Conservation (phyloP, 345 rosid species). For the Geranium rotundifolium region DNA sequence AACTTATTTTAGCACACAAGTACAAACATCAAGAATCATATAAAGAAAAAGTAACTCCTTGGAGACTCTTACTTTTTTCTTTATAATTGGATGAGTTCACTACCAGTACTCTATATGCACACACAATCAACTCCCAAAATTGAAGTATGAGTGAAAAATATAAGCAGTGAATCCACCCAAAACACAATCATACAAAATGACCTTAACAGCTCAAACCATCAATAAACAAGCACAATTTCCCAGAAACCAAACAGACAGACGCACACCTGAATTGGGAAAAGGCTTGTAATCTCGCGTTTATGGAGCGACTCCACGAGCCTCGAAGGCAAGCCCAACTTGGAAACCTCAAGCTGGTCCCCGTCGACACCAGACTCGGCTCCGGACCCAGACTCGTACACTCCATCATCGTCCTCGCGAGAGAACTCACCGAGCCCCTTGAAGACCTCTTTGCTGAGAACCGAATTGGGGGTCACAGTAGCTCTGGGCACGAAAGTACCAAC, state of each 20-base stretch:
- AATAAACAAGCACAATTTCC: background rate
- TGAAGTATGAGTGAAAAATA: background rate
- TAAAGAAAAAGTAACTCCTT: too few species aligned
- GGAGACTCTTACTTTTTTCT: too few species aligned
- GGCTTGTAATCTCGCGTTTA: slow-evolving; percentile 80
- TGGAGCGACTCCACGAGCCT: slow-evolving; percentile 61
- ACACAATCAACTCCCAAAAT: background rate
- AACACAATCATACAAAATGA: background rate
- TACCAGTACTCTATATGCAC: too few species aligned
- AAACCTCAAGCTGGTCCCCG: slow-evolving; percentile 56
- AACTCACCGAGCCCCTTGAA: slow-evolving; percentile 52
- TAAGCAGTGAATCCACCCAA: background rate
- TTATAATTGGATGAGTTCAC: too few species aligned
- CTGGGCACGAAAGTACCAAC: slow-evolving; percentile 31
- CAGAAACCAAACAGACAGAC: background rate
- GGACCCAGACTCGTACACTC: slow-evolving; percentile 10
- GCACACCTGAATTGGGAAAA: slow-evolving; percentile 85
- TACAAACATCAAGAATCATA: too few species aligned
- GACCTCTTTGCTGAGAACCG: slow-evolving; percentile 82
- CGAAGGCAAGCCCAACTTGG: slow-evolving; percentile 59
- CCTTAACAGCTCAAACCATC: background rate
- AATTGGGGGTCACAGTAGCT: slow-evolving; percentile 67
- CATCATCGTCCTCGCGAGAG: slow-evolving; percentile 16
- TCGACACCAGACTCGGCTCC: background rate
- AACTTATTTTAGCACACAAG: too few species aligned